Evolutionary conservation across 1,139 yeast species (phyloP).

Genomic region (Ogataea hybrid): DNA sequence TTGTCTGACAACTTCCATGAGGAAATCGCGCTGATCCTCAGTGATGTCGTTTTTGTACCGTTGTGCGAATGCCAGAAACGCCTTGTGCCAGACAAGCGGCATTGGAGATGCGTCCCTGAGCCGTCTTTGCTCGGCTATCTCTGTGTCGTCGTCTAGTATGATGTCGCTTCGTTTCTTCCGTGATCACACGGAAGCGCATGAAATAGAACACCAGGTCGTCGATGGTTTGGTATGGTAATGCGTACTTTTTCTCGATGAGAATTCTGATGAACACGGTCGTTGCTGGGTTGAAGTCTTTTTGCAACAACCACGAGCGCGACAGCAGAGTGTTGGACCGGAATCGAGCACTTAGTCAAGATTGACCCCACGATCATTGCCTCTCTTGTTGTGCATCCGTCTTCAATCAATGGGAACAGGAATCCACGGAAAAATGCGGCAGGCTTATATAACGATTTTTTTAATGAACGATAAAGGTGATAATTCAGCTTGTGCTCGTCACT

Average conservation of each 20-base stretch:
- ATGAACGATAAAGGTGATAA: slow-evolving; percentile 87
- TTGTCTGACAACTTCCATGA: slow-evolving; percentile 86
- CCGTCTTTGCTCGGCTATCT: slow-evolving; percentile 28
- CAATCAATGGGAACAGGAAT: slow-evolving; percentile 85
- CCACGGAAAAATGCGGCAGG: slow-evolving; percentile 99
- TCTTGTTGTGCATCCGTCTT: slow-evolving; percentile 78
- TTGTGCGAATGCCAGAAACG: slow-evolving; percentile 90
- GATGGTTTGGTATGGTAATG: slow-evolving; percentile 92
- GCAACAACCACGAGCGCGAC: slow-evolving; percentile 89
- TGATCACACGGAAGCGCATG: slow-evolving; percentile 72
- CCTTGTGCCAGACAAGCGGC: slow-evolving; percentile 98
- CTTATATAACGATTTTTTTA: slow-evolving; percentile 89
- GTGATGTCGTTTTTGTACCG: slow-evolving; percentile 96
- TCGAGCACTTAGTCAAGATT: slow-evolving; percentile 81
- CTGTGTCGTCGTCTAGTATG: slow-evolving; percentile 36
- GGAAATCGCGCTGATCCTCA: slow-evolving; percentile 93
- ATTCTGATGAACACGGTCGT: slow-evolving; percentile 88
- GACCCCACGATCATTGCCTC: slow-evolving; percentile 97
- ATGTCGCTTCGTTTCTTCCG: slow-evolving; percentile 43
- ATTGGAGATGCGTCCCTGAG: slow-evolving; percentile 54
- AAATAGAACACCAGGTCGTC: slow-evolving; percentile 96
- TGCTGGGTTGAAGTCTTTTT: slow-evolving; percentile 84
- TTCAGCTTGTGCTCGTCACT: slow-evolving; percentile 70
- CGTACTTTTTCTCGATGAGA: slow-evolving; percentile 89
- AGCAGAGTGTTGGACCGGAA: slow-evolving; percentile 94